Evolutionary conservation across 2,329 filamentous ascomycete species (phyloP).

Genomic region (Ceratocystis eucalypticola): DNA sequence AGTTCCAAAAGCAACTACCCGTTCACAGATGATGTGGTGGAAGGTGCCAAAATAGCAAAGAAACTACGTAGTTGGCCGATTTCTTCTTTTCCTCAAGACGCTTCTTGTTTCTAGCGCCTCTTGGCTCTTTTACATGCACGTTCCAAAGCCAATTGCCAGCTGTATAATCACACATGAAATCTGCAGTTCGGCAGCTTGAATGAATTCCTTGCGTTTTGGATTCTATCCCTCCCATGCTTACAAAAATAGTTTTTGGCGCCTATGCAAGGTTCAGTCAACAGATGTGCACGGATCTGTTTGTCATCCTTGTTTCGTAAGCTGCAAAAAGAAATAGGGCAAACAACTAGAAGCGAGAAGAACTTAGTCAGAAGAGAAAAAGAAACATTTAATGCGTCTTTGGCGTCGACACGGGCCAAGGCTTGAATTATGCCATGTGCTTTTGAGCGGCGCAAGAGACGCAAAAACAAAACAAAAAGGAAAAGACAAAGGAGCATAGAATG

Average conservation of each 20-base stretch:
- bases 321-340: background rate
- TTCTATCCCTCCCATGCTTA: background rate
- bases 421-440: background rate
- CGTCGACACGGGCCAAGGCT: background rate
- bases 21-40: too few species aligned
- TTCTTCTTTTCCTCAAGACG: too few species aligned
- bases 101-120: too few species aligned
- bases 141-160: background rate
- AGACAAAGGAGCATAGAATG: background rate
- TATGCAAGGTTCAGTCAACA: background rate
- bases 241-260: background rate
- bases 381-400: background rate
- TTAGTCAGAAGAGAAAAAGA: background rate
- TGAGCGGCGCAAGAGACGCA: background rate
- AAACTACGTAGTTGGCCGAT: too few species aligned
- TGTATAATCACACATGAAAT: background rate
- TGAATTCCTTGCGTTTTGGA: background rate
- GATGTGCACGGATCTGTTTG: background rate
- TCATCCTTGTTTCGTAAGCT: background rate
- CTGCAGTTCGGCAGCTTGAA: background rate
- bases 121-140: background rate
- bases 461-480: background rate
- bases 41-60: too few species aligned
- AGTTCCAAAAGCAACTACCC: too few species aligned
- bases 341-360: background rate